Percentiles rank a stretch among this genome's conserved stretches.
phyloP scores from a whole-genome alignment of 257 asterid species.

The Capsicum rhomboideum region DNA sequence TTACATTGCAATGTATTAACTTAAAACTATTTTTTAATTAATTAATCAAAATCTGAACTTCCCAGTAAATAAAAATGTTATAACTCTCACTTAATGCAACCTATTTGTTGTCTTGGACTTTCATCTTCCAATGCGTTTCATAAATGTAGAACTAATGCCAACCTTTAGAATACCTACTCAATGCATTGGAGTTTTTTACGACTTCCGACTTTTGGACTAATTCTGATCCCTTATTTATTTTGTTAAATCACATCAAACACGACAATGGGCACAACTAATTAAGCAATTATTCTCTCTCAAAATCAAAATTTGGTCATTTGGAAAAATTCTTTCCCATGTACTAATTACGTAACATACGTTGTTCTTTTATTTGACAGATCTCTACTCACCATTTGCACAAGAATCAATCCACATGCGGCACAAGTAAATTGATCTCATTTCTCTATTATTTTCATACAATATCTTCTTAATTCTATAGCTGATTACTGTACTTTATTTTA shows the following conservation, averaged over 20 bases:
- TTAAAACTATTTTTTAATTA: too few species aligned
- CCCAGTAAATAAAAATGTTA: not conserved
- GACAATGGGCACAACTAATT: not conserved
- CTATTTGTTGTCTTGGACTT: not conserved
- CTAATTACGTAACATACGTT: not conserved
- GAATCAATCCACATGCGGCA: not conserved
- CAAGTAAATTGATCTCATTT: too few species aligned
- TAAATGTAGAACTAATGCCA: not conserved
- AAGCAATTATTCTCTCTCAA: not conserved
- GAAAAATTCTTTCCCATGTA: not conserved
- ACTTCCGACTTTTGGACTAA: not conserved
- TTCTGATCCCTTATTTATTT: not conserved
- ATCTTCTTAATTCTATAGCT: too few species aligned
- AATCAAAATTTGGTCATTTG: not conserved
- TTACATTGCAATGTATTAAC: too few species aligned
- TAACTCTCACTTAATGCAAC: not conserved
- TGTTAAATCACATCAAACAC: not conserved
- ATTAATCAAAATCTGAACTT: not conserved
- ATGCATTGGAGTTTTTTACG: not conserved
- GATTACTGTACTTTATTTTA: too few species aligned
- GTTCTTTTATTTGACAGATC: not conserved
- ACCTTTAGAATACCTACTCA: not conserved
- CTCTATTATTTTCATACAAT: too few species aligned
- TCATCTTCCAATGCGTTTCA: not conserved
- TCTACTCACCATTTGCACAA: not conserved